These are phyloP conservation scores for Takakia lepidozioides DNA, from an alignment of 225 moss, liverwort and hornwort genomes.

Conservation along the genomic window DNA sequence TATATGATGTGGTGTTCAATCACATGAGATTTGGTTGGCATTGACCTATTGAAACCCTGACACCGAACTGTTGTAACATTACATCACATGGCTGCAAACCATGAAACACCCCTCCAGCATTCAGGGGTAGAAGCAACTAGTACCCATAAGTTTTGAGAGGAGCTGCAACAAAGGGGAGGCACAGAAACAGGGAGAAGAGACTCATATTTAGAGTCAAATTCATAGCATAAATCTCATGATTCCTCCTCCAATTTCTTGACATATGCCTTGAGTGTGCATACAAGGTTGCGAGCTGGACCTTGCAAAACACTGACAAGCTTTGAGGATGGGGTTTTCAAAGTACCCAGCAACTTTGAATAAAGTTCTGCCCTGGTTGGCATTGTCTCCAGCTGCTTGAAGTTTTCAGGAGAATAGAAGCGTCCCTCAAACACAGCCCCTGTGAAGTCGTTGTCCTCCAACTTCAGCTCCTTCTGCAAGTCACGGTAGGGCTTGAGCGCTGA, in stretches of 20 bases:
- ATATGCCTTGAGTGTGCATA: slow-evolving; percentile 73
- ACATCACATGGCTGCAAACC: too few species aligned
- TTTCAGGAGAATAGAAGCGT: slow-evolving; percentile 60
- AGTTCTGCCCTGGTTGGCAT: slow-evolving; percentile 80
- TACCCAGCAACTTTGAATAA: slow-evolving; percentile 64
- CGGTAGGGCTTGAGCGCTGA: slow-evolving; percentile 86
- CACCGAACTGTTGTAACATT: too few species aligned
- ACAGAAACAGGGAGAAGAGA: too few species aligned
- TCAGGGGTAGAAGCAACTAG: too few species aligned
- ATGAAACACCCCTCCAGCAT: too few species aligned
- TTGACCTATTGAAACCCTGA: too few species aligned
- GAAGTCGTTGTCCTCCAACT: slow-evolving; percentile 80
- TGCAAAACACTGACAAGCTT: slow-evolving; percentile 74
- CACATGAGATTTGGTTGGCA: too few species aligned
- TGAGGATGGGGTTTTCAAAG: slow-evolving; percentile 55
- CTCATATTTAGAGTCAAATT: too few species aligned
- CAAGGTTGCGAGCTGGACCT: slow-evolving; percentile 71
- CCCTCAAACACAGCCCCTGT: slow-evolving; percentile 95
- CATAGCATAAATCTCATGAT: slow-evolving; percentile 20
- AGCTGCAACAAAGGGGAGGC: too few species aligned
- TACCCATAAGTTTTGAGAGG: too few species aligned
- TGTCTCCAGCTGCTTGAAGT: slow-evolving; percentile 72
- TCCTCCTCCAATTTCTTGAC: slow-evolving; percentile 92
- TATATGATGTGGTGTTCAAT: too few species aligned
- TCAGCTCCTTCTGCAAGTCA: slow-evolving; percentile 81